Percentiles rank a stretch among this genome's conserved stretches.
phyloP scores from a whole-genome alignment of 148 eudicot species.

The Camellia lanceoleosa region DNA sequence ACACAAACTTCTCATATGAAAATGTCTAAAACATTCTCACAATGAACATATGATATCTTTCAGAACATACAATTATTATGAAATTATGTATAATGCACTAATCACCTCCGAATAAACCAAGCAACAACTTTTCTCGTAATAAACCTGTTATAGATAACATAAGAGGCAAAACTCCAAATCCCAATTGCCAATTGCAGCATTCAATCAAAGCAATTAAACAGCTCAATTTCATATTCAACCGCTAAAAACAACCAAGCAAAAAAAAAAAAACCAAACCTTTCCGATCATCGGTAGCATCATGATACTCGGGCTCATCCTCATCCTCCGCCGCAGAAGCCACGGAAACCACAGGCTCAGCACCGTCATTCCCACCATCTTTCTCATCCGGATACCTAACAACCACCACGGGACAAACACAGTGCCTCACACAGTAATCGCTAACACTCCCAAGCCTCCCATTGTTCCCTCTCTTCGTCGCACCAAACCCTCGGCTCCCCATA shows the following conservation, averaged over 20 bases:
- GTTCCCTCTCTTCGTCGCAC: conserved; percentile 19
- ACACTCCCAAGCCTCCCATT: conserved; percentile 26
- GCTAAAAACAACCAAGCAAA: not conserved
- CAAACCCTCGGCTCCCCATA: conserved; percentile 29
- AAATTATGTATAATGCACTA: no score
- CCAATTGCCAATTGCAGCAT: not conserved
- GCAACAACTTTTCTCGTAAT: no score
- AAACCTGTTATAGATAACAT: no score
- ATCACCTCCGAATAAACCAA: no score
- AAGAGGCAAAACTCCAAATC: not conserved
- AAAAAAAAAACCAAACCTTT: conserved; percentile 16
- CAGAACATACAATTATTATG: no score
- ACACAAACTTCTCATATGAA: no score
- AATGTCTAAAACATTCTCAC: no score
- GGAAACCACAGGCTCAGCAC: conserved; percentile 10
- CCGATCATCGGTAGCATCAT: conserved; percentile 20
- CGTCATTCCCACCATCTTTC: conserved; percentile 11
- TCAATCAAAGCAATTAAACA: not conserved
- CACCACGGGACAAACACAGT: conserved; percentile 27
- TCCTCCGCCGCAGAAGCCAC: conserved; percentile 19
- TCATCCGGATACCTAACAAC: conserved; percentile 27
- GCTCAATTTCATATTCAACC: not conserved
- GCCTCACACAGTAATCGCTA: conserved; percentile 25
- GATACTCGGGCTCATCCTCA: conserved; percentile 17
- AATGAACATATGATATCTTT: no score